Evolutionary conservation across 1,284 basidiomycete genomes (phyloP).

Genomic region (Neolentinus lepideus): DNA sequence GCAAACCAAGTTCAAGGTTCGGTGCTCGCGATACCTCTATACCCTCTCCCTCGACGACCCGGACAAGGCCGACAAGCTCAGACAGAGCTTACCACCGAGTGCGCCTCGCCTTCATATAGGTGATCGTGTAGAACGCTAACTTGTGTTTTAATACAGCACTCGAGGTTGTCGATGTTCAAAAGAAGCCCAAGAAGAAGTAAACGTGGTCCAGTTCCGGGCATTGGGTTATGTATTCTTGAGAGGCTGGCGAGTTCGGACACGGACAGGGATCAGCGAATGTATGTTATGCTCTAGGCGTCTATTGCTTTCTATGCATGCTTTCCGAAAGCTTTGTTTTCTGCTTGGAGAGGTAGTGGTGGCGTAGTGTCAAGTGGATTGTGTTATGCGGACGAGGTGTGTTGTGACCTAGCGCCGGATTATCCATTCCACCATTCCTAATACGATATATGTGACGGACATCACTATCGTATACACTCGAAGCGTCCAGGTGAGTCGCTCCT

Average conservation of each 20-base stretch:
- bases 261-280: neutral
- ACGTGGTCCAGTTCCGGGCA: constrained; percentile 7
- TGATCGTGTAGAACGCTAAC: neutral
- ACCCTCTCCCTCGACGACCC: constrained; percentile 93
- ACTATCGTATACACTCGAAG: neutral
- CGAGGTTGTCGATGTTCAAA: constrained; percentile 55
- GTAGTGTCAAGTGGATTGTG: neutral
- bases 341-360: no score
- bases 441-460: neutral
- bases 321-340: neutral
- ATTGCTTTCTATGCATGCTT: neutral
- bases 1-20: constrained; percentile 98
- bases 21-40: constrained; percentile 97
- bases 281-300: constrained; percentile 1
- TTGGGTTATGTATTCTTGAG: neutral
- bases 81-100: constrained; percentile 95
- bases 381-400: neutral
- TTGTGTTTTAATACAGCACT: constrained; percentile 38
- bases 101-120: constrained; percentile 24
- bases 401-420: neutral
- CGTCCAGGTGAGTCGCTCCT: neutral
- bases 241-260: neutral
- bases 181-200: constrained; percentile 67
- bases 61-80: constrained; percentile 98
- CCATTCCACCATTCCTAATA: neutral